Conservation (phyloP, 176 grass and related monocot genomes). For the Saccharum spontaneum region DNA sequence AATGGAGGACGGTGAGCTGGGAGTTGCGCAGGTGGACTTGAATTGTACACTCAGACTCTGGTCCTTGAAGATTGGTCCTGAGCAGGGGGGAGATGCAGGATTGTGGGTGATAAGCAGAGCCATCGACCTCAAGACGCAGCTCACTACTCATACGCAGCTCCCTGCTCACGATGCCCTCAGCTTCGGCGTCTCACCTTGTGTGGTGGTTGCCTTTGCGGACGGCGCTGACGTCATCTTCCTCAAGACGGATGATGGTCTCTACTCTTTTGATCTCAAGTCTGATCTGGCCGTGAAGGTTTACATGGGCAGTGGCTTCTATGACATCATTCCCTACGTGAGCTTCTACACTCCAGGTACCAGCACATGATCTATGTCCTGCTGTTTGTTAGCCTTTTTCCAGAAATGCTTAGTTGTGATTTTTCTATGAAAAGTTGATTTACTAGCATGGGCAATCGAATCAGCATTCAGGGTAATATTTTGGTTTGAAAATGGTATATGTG, state of each 20-base stretch:
- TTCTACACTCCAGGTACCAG: background rate
- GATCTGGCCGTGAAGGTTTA: too few species aligned
- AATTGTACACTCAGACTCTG: background rate
- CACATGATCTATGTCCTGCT: background rate
- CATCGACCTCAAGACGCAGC: background rate
- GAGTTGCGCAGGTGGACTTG: too few species aligned
- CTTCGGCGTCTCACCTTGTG: too few species aligned
- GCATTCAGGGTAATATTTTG: background rate
- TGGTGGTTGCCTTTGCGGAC: background rate
- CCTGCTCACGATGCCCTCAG: background rate
- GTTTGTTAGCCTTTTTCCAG: background rate
- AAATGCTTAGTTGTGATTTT: too few species aligned
- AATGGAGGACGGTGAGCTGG: too few species aligned
- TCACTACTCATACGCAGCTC: background rate
- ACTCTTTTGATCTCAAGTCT: background rate
- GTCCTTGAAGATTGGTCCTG: background rate
- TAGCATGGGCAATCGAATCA: too few species aligned
- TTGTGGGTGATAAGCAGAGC: background rate
- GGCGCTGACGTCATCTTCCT: background rate
- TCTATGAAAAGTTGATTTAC: background rate
- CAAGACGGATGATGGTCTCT: background rate
- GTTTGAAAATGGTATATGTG: too few species aligned
- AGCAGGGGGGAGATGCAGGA: too few species aligned
- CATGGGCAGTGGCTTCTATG: too few species aligned
- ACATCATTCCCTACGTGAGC: background rate